Evolutionary conservation across 495 filamentous ascomycete species (phyloP), one percentile per base, ranked within the genome.

Genomic region (Hypoxylon subgilvum): DNA sequence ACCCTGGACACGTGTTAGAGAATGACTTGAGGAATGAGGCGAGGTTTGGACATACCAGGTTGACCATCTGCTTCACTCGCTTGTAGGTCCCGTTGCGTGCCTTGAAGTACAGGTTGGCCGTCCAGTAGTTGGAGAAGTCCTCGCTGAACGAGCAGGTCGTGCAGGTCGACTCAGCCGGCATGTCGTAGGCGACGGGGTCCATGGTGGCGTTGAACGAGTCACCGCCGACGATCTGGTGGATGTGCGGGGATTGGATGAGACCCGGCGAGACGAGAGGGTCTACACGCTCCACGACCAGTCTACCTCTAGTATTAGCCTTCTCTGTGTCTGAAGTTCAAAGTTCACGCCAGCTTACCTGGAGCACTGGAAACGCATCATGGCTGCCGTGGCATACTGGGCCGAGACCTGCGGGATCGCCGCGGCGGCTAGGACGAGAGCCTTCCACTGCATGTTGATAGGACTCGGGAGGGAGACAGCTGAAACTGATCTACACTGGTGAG

Each of bases 11-110:
- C 71, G 66, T 14, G 63, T 63, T 13, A 63, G 53, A 16, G 0
- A 30, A 40, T 23, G 31, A 17, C 13, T 38, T n/a, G 4, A 18
- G 13, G 2, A 17, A 17, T 60, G 51, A 25, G 62, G 64, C 50
- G 44, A 40, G 34, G 52, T 6, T 34, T 35, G 6, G 7, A 35
- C 61, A 12, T 40, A 63, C 60, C 25, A 64, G 61, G 49, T 64
- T 64, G 19, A 64, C 61, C 61, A 64, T 64, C 17, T 72, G 70
- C 34, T 69, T 69, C 32, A 76, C 73, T 12, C 73, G 70, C 57
- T 76, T 71, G 61, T 72, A 74, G 2, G 73, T 72, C 5, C 72
- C 72, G 45, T 76, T 76, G 32, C 70, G 70, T 21, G 72, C 71
- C 52, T 65, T 66, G 68, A 70, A 70, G 50, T 70, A 70, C 49